Percentiles rank a stretch among this genome's conserved stretches.
Conservation (phyloP, 2,329 filamentous ascomycete species). For the Alternaria sp. region DNA sequence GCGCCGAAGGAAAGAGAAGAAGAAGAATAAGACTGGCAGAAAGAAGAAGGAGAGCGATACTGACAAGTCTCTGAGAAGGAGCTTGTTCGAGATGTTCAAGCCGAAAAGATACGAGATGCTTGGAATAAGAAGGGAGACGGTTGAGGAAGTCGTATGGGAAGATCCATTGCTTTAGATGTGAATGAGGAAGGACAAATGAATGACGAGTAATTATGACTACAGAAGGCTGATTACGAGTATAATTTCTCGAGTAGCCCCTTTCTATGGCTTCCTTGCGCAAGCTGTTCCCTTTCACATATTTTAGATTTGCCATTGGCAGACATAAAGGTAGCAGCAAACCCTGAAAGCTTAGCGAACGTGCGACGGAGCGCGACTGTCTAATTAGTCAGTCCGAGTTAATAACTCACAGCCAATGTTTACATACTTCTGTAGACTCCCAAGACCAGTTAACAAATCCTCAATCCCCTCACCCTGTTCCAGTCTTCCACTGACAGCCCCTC, state of each 20-base stretch:
- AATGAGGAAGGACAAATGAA: neutral
- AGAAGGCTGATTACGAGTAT: neutral
- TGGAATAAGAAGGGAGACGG: neutral
- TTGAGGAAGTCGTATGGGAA: conserved; percentile 2
- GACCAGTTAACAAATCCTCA: neutral
- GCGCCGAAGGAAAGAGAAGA: neutral
- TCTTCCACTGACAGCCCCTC: neutral
- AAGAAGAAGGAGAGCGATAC: neutral
- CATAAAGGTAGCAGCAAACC: neutral
- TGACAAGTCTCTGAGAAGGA: neutral
- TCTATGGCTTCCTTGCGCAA: neutral
- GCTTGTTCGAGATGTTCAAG: neutral
- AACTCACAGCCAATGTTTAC: neutral
- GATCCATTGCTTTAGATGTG: neutral
- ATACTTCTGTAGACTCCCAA: neutral
- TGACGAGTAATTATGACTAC: no score
- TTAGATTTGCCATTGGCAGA: neutral
- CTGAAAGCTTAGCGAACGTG: neutral
- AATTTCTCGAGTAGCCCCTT: neutral
- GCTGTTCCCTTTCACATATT: neutral
- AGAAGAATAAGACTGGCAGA: neutral
- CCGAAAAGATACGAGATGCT: neutral
- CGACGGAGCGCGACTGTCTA: neutral
- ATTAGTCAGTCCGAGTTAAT: neutral
- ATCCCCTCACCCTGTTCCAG: neutral